Evolutionary conservation across 2,329 filamentous ascomycete species (phyloP).

Genomic region (Myriosclerotinia curreyana): DNA sequence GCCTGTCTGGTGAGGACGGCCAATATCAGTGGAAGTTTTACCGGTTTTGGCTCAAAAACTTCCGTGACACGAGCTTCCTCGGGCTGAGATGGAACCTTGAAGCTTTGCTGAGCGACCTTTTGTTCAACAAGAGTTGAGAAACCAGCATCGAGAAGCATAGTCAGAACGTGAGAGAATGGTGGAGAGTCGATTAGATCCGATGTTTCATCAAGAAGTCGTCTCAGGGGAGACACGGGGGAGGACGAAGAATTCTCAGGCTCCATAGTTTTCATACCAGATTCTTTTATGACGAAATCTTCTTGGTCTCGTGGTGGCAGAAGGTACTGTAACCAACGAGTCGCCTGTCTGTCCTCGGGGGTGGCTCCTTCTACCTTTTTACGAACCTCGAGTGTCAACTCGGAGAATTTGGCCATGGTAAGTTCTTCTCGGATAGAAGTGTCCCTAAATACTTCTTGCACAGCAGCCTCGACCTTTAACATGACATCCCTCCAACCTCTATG

Average conservation of each 20-base stretch:
- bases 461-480: constrained; percentile 75
- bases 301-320: constrained; percentile 75
- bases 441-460: constrained; percentile 88
- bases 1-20: constrained; percentile 90
- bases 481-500: constrained; percentile 86
- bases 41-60: constrained; percentile 49
- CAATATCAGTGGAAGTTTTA: constrained; percentile 83
- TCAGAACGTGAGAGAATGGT: constrained; percentile 81
- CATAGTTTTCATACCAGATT: constrained; percentile 70
- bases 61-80: constrained; percentile 46
- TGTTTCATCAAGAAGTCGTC: constrained; percentile 89
- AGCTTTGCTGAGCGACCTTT: constrained; percentile 76
- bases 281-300: constrained; percentile 78
- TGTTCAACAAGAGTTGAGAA: constrained; percentile 82
- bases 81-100: constrained; percentile 54
- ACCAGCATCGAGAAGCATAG: constrained; percentile 78
- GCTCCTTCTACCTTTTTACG: constrained; percentile 80
- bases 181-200: constrained; percentile 94
- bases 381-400: constrained; percentile 77
- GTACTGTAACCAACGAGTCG: constrained; percentile 68
- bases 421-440: constrained; percentile 84
- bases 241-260: constrained; percentile 44
- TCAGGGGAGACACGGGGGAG: constrained; percentile 50
- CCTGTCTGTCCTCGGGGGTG: constrained; percentile 60
- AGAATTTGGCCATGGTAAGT: constrained; percentile 75